These are phyloP conservation scores for Aspergillus cejpii DNA, from an alignment of 2,329 filamentous ascomycete species.

Conservation along the genomic window DNA sequence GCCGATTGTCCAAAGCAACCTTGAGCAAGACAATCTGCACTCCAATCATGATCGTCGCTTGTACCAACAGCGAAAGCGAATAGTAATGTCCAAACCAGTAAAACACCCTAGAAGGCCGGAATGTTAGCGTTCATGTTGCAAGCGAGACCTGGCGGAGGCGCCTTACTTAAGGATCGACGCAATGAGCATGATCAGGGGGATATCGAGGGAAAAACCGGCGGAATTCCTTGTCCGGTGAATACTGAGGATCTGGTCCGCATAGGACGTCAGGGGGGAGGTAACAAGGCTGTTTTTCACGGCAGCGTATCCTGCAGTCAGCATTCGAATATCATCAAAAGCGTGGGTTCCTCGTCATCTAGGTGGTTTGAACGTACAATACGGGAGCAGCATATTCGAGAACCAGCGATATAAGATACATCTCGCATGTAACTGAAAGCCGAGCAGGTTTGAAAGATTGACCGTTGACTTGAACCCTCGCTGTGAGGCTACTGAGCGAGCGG, in stretches of 20 bases:
- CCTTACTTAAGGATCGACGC: conserved; percentile 56
- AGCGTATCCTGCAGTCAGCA: conserved; percentile 8
- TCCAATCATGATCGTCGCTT: conserved; percentile 54
- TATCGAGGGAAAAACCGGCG: conserved; percentile 60
- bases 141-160: neutral
- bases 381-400: conserved; percentile 45
- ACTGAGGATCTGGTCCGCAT: conserved; percentile 60
- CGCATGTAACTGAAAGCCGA: conserved; percentile 5
- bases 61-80: conserved; percentile 52
- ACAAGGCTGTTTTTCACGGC: conserved; percentile 46
- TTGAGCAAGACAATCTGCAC: conserved; percentile 55
- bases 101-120: conserved; percentile 46
- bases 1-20: conserved; percentile 54
- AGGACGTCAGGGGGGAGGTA: conserved; percentile 58
- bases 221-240: conserved; percentile 56
- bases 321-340: conserved; percentile 1
- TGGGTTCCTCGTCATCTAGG: neutral
- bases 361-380: conserved; percentile 38
- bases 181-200: conserved; percentile 61
- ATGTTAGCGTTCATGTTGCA: conserved; percentile 3
- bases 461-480: neutral
- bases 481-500: neutral
- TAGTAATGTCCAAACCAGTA: conserved; percentile 61
- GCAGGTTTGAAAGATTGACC: neutral
- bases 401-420: conserved; percentile 37